Evolutionary conservation across 225 moss, liverwort and hornwort species (phyloP).

Genomic region (Physcomitrium patens): DNA sequence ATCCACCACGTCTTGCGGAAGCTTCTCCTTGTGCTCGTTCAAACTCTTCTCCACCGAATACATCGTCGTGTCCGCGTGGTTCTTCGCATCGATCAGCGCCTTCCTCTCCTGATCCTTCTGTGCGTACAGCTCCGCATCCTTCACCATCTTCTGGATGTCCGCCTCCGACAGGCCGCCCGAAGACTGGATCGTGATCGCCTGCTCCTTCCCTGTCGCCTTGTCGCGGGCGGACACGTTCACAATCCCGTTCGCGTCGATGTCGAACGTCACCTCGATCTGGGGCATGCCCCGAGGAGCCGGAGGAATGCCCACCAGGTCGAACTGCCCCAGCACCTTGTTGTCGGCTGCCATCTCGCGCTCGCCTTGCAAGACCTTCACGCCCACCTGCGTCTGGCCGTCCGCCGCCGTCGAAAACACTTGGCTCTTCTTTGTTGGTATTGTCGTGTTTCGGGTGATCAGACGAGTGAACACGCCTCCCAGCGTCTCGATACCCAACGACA

Average conservation of each 20-base stretch:
- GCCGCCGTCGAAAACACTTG: conserved; percentile 92
- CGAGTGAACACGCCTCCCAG: conserved; percentile 92
- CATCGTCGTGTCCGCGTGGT: conserved; percentile 73
- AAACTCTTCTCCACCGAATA: conserved; percentile 82
- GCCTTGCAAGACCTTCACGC: conserved; percentile 93
- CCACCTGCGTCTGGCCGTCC: conserved; percentile 85
- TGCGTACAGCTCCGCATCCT: conserved; percentile 80
- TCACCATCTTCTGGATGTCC: conserved; percentile 93
- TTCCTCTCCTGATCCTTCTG: conserved; percentile 92
- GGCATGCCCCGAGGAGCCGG: conserved; percentile 84
- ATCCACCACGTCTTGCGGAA: conserved; percentile 73
- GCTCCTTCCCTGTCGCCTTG: conserved; percentile 89
- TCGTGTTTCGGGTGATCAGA: conserved; percentile 84
- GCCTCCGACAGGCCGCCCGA: conserved; percentile 85
- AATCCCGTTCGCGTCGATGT: conserved; percentile 91
- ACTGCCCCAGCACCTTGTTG: conserved; percentile 83
- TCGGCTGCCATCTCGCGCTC: conserved; percentile 92
- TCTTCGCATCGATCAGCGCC: conserved; percentile 82
- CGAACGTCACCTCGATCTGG: conserved; percentile 92
- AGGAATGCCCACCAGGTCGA: conserved; percentile 90
- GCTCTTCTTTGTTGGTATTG: conserved; percentile 98
- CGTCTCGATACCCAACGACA: conserved; percentile 87
- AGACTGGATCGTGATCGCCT: conserved; percentile 90
- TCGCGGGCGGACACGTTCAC: conserved; percentile 89
- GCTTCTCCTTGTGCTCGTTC: conserved; percentile 77